Evolutionary conservation across 257 asterid species (phyloP).

Genomic region (Fraxinus excelsior): DNA sequence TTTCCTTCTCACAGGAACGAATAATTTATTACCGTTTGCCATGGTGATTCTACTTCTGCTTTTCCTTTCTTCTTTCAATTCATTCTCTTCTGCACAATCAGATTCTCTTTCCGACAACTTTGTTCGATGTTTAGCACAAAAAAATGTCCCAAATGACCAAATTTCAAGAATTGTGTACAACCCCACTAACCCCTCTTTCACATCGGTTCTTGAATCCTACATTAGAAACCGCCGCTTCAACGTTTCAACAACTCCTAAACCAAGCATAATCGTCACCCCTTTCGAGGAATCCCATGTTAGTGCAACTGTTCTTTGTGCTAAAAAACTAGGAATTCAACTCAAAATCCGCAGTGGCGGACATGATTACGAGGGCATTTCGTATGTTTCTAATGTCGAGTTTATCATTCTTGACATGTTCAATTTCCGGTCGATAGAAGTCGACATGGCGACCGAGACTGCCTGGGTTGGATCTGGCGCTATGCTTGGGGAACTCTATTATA

Average conservation of each 20-base stretch:
- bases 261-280: constrained; percentile 28
- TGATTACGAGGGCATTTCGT: constrained; percentile 36
- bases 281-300: constrained; percentile 25
- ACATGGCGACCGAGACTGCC: constrained; percentile 27
- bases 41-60: neutral
- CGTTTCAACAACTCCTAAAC: constrained; percentile 30
- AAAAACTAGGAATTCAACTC: constrained; percentile 14
- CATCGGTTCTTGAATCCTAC: constrained; percentile 9
- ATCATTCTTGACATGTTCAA: constrained; percentile 47
- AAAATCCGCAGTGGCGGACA: constrained; percentile 37
- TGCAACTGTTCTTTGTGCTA: constrained; percentile 28
- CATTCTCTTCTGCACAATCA: neutral
- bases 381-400: constrained; percentile 27
- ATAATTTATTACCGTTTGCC: neutral
- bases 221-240: constrained; percentile 35
- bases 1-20: neutral
- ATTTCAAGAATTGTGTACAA: constrained; percentile 6
- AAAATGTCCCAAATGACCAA: constrained; percentile 9
- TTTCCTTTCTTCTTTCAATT: neutral
- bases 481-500: constrained; percentile 43
- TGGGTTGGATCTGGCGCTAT: constrained; percentile 47
- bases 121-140: constrained; percentile 12
- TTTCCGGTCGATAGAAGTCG: constrained; percentile 30
- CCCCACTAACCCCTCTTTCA: constrained; percentile 22
- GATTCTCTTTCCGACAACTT: neutral